A percentile compares a stretch with the other conserved stretches of the same genome.
Conservation (phyloP, 495 filamentous ascomycete genomes). For the Chlorociboria aeruginascens region DNA sequence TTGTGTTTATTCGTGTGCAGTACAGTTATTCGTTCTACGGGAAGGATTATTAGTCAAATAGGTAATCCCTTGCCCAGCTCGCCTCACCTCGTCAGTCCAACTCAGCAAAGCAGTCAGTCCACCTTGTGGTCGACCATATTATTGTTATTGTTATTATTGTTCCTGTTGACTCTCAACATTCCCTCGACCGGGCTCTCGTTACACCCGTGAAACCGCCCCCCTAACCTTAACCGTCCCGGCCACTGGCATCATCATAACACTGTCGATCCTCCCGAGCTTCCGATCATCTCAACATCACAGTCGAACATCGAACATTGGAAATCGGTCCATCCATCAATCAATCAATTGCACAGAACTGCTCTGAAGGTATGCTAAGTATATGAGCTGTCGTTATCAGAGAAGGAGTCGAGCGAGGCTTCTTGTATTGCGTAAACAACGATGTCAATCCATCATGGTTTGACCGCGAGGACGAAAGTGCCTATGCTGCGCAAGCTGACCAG, state of each 20-base stretch:
- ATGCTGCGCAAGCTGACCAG: slow-evolving; percentile 40
- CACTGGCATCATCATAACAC: not conserved
- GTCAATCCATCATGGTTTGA: slow-evolving; percentile 10
- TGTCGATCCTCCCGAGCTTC: too few relatives aligned
- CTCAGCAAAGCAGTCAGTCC: too few relatives aligned
- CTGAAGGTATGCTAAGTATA: slow-evolving; percentile 11
- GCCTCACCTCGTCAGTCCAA: too few relatives aligned
- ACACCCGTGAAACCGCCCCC: not conserved
- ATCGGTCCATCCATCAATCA: not conserved
- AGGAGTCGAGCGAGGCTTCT: slow-evolving; percentile 3
- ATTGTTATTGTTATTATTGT: too few relatives aligned
- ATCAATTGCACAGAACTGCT: not conserved
- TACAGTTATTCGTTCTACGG: too few relatives aligned
- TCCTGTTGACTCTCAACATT: too few relatives aligned
- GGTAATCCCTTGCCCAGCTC: too few relatives aligned
- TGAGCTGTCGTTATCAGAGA: slow-evolving; percentile 13
- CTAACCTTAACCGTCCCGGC: not conserved
- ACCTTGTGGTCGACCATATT: too few relatives aligned
- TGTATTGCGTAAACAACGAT: not conserved
- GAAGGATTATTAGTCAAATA: too few relatives aligned
- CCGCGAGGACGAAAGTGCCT: slow-evolving; percentile 26
- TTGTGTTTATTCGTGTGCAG: too few relatives aligned
- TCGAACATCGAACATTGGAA: not conserved
- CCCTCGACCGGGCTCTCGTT: too few relatives aligned
- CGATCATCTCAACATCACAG: not conserved